Conservation (phyloP, 2,329 filamentous ascomycete genomes). For the Aspergillus tanneri region DNA sequence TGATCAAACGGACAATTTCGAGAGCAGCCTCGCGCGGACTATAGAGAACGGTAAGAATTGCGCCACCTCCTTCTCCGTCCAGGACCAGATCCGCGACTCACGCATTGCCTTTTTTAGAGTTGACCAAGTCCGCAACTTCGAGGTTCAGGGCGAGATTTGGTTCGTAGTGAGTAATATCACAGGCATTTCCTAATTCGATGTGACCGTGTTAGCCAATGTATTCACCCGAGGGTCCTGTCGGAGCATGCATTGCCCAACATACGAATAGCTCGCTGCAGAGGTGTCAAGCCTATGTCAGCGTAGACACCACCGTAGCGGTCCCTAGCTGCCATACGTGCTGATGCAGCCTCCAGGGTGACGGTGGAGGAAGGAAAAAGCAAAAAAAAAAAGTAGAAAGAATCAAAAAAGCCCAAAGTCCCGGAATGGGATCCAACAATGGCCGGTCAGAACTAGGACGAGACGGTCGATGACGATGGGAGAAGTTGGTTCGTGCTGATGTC, state of each 20-base stretch:
- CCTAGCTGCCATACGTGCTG: constrained; percentile 89
- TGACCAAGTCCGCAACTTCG: constrained; percentile 94
- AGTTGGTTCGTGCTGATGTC: constrained; percentile 10
- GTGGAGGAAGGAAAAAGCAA: constrained; percentile 14
- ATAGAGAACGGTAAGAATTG: constrained; percentile 26
- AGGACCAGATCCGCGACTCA: constrained; percentile 39
- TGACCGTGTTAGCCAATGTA: constrained; percentile 14
- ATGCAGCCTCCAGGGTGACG: constrained; percentile 81
- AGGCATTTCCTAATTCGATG: constrained; percentile 70
- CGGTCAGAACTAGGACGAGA: not conserved
- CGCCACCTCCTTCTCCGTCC: constrained; percentile 3
- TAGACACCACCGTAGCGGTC: constrained; percentile 87
- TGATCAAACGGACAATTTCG: constrained; percentile 89
- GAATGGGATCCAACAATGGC: not conserved
- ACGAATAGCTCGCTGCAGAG: constrained; percentile 90
- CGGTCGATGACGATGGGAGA: constrained; percentile 9
- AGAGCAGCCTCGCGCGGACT: constrained; percentile 89
- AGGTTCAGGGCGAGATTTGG: constrained; percentile 94
- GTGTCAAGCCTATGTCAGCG: constrained; percentile 74
- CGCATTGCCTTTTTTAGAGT: constrained; percentile 93
- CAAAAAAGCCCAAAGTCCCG: not conserved
- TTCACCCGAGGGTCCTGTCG: not conserved
- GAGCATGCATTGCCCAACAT: constrained; percentile 30
- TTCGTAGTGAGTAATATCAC: constrained; percentile 96
- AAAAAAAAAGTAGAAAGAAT: constrained; percentile 6